Base-by-base conservation (phyloP, 352 stramenopile genomes). In the Phytopythium sindhum region DNA sequence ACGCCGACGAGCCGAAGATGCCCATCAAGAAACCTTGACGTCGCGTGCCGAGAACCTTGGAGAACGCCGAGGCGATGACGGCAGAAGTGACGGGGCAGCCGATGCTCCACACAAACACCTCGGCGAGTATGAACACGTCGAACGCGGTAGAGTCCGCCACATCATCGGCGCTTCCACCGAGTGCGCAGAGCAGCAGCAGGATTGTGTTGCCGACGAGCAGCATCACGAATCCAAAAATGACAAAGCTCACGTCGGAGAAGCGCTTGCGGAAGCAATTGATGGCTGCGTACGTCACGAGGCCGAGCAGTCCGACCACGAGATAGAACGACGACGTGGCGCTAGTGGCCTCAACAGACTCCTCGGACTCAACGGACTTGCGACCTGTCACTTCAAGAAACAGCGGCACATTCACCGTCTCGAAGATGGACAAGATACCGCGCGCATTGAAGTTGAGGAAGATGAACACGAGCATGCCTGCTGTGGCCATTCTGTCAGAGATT, bases 341-440 rank as follows among this genome's bases (percentile, higher is more conserved):
- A 5, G 69, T 77, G 2, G 54, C 67, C 19, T 71, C 50, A 17
- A 78, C 63, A 1, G 61, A 63, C 44, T 70, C 52, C 23, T 77
- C 66, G 45, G 67, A 63, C 31, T 63, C 45, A 11, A 60, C 42
- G 12, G 61, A 77, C 26, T 55, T 80, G 39, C 67, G 68, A 41
- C 76, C 74, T 11, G 80, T 81, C 29, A 74, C 62, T 31, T 75
- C 58, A 26, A 84, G 48, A 51, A 87, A 90, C 5, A 89, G 62
- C 50, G 80, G 75, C 14, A 89, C 72, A 64, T 89, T 88, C 26
- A 89, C 73, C n/a, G 80, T 89, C 70, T 90, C 81, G 50, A 89
- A 90, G 12, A 90, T 73, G 5, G 80, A 88, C 17, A 90, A 67
- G 52, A 90, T 88, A 5, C 81, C 80, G 24, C 80, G 72, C 21